Percentiles rank a stretch among this genome's conserved stretches.
Evolutionary conservation across 2,329 filamentous ascomycete genomes (phyloP).

Genomic region (Diaporthe helianthi): DNA sequence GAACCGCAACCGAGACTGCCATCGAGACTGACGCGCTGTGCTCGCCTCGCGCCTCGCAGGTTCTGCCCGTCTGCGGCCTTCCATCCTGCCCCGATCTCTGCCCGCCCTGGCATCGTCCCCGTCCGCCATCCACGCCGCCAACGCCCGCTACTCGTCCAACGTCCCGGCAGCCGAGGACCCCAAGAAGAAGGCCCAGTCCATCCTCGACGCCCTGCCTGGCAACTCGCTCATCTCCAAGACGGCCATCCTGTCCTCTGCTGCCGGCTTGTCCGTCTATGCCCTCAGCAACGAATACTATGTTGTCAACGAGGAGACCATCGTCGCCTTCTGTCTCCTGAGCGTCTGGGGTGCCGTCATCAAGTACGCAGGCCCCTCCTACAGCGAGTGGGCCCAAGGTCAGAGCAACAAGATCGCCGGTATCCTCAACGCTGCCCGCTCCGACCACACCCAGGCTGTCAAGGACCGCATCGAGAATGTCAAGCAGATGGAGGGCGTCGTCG

Average conservation of each 20-base stretch:
- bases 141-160: slow-evolving; percentile 75
- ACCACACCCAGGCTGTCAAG: slow-evolving; percentile 96
- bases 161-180: slow-evolving; percentile 84
- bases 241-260: slow-evolving; percentile 91
- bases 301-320: slow-evolving; percentile 97
- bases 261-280: slow-evolving; percentile 89
- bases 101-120: slow-evolving; percentile 64
- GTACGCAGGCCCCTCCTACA: slow-evolving; percentile 91
- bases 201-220: slow-evolving; percentile 91
- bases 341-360: slow-evolving; percentile 94
- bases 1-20: slow-evolving; percentile 15
- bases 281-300: slow-evolving; percentile 99
- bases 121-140: slow-evolving; percentile 67
- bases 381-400: slow-evolving; percentile 88
- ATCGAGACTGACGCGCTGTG: slow-evolving; percentile 38
- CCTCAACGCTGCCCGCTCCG: slow-evolving; percentile 89
- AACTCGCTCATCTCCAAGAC: slow-evolving; percentile 94
- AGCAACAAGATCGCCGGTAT: slow-evolving; percentile 93
- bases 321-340: slow-evolving; percentile 88
- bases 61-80: slow-evolving; percentile 88
- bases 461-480: slow-evolving; percentile 91
- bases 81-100: slow-evolving; percentile 75
- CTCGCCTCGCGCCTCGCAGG: slow-evolving; percentile 57
- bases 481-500: slow-evolving; percentile 92
- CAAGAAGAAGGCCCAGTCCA: slow-evolving; percentile 95